phyloP scores from a whole-genome alignment of 2,329 filamentous ascomycete genomes.

The Rachicladosporium sp. region DNA sequence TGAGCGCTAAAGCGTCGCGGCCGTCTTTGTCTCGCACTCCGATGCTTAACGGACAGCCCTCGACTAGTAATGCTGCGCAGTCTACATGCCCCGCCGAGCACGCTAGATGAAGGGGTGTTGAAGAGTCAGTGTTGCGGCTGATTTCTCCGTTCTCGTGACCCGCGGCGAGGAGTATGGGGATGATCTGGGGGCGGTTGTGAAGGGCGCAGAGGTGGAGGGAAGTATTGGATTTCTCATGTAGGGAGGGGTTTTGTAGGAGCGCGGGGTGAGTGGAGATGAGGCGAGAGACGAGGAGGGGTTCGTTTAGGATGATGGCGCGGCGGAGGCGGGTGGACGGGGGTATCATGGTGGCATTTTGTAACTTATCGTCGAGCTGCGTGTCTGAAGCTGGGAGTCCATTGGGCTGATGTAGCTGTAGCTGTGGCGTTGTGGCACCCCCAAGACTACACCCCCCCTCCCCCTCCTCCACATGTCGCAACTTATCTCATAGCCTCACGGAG shows the following conservation, averaged over 20 bases:
- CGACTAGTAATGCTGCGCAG: constrained; percentile 59
- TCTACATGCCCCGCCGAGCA: constrained; percentile 57
- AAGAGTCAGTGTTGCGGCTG: constrained; percentile 64
- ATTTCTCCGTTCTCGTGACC: constrained; percentile 65
- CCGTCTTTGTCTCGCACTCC: constrained; percentile 54
- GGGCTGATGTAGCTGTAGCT: no score
- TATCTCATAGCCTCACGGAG: no score
- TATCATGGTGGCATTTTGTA: constrained; percentile 48
- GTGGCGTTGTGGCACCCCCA: no score
- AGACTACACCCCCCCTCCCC: no score
- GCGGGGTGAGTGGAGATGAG: constrained; percentile 61
- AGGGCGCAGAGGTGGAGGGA: constrained; percentile 70
- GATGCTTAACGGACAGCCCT: constrained; percentile 50
- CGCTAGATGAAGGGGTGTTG: constrained; percentile 74
- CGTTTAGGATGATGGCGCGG: constrained; percentile 66
- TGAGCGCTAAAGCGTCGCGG: constrained; percentile 49
- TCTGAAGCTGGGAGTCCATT: no score
- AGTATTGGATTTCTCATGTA: constrained; percentile 64
- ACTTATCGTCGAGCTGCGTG: no score
- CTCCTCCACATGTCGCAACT: no score
- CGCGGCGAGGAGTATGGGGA: constrained; percentile 53
- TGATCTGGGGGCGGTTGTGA: constrained; percentile 58
- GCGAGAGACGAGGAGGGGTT: constrained; percentile 59
- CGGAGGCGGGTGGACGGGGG: constrained; percentile 65
- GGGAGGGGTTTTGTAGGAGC: constrained; percentile 69